These are phyloP conservation scores for Geotrichum klebahnii DNA, from an alignment of 1,139 yeast species.

Conservation along the genomic window DNA sequence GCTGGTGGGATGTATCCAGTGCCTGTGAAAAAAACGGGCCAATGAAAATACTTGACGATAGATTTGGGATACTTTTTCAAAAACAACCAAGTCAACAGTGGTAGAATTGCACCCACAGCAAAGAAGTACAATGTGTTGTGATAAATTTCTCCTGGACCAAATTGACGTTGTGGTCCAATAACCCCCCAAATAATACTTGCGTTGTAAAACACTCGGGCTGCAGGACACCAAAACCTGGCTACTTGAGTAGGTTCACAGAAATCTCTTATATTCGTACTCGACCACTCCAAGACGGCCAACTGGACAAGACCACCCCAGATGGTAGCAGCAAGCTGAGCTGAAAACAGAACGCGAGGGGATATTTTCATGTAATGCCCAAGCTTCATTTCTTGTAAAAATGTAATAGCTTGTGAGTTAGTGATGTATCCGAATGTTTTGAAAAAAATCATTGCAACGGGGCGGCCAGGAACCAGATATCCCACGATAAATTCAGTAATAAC, in stretches of 20 bases:
- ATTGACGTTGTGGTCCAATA: slow-evolving; percentile 54
- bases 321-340: slow-evolving; percentile 47
- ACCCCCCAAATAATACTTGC: slow-evolving; percentile 66
- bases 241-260: slow-evolving; percentile 49
- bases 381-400: slow-evolving; percentile 56
- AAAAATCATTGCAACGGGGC: slow-evolving; percentile 57
- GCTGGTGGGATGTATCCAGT: slow-evolving; percentile 53
- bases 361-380: slow-evolving; percentile 60
- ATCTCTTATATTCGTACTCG: slow-evolving; percentile 44
- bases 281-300: slow-evolving; percentile 47
- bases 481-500: slow-evolving; percentile 59
- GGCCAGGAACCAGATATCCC: slow-evolving; percentile 62
- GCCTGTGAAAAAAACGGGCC: slow-evolving; percentile 53
- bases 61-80: slow-evolving; percentile 50
- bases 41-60: slow-evolving; percentile 44
- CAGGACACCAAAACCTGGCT: slow-evolving; percentile 49
- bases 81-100: slow-evolving; percentile 47
- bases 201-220: slow-evolving; percentile 47
- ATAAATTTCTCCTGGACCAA: slow-evolving; percentile 40
- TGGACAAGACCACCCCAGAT: slow-evolving; percentile 40
- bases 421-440: slow-evolving; percentile 60
- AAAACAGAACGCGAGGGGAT: slow-evolving; percentile 57
- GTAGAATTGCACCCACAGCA: slow-evolving; percentile 46
- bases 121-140: slow-evolving; percentile 46
- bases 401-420: slow-evolving; percentile 55